These are phyloP conservation scores for Pyrus pyrifolia DNA, from an alignment of 306 rosid species.

Conservation along the genomic window DNA sequence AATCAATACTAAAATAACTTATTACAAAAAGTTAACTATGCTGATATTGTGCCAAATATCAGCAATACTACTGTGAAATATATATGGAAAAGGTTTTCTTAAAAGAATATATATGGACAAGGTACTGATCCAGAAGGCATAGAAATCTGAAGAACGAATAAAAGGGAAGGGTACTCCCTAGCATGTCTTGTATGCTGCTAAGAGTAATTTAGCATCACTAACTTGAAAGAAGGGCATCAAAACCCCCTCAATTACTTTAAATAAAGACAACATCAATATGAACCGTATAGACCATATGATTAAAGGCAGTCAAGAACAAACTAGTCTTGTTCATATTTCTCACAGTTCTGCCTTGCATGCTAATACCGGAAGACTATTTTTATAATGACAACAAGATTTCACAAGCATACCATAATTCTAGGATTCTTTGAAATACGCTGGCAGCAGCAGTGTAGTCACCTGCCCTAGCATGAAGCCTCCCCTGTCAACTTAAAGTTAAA, in stretches of 20 bases:
- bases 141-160: neutral
- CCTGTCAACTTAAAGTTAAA: slow-evolving; percentile 99
- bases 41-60: neutral
- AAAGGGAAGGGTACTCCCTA: neutral
- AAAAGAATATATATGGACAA: neutral
- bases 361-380: neutral
- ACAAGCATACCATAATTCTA: slow-evolving; percentile 74
- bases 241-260: neutral
- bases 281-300: neutral
- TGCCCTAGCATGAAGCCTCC: slow-evolving; percentile 96
- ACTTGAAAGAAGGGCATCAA: neutral
- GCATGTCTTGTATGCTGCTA: neutral
- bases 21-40: neutral
- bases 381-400: neutral
- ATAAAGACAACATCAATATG: neutral
- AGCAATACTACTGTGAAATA: neutral
- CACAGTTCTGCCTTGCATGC: neutral
- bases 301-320: neutral
- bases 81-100: neutral
- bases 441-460: slow-evolving; percentile 82
- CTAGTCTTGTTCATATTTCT: neutral
- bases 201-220: neutral
- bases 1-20: neutral
- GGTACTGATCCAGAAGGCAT: neutral
- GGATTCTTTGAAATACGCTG: slow-evolving; percentile 55